These are phyloP conservation scores for Hirsutella rhossiliensis DNA, from an alignment of 2,329 filamentous ascomycete species.

Conservation along the genomic window DNA sequence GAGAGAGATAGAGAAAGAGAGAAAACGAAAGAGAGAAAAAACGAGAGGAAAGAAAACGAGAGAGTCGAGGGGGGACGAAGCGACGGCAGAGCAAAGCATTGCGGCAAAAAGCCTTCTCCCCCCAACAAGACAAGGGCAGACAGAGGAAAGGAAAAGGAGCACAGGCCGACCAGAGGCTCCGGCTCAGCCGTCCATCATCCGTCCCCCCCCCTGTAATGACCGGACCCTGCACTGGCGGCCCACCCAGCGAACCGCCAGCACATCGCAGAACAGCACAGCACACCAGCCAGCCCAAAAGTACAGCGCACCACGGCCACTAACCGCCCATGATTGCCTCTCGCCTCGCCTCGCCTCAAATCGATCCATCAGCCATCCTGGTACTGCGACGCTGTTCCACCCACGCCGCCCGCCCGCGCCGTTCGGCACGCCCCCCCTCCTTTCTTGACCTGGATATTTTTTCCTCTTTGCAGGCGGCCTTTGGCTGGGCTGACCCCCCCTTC, in stretches of 20 bases:
- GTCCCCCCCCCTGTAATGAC: not conserved
- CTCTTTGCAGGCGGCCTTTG: no score
- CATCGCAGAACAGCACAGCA: conserved; percentile 8
- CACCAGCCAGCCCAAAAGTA: conserved; percentile 4
- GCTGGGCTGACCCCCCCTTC: no score
- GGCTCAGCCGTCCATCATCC: not conserved
- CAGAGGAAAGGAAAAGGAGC: not conserved
- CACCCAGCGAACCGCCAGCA: not conserved
- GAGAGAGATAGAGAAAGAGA: not conserved
- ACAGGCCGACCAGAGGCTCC: conserved; percentile 1
- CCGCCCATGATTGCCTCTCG: no score
- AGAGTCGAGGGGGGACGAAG: not conserved
- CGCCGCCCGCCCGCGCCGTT: conserved; percentile 1
- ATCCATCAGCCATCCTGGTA: conserved; percentile 2
- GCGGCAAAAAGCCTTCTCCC: not conserved
- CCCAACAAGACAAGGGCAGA: conserved; percentile 1
- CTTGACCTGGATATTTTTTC: not conserved
- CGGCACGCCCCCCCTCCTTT: conserved; percentile 1
- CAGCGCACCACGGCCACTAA: conserved; percentile 2
- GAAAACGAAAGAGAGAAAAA: not conserved
- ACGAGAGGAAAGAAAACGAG: not conserved
- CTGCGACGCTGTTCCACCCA: conserved; percentile 5
- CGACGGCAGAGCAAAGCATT: not conserved
- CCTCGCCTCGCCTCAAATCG: conserved; percentile 1
- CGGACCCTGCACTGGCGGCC: not conserved